A percentile compares a stretch with the other conserved stretches of the same genome.
Evolutionary conservation across 208 protist species (phyloP).

Genomic region (Acanthamoeba triangularis): DNA sequence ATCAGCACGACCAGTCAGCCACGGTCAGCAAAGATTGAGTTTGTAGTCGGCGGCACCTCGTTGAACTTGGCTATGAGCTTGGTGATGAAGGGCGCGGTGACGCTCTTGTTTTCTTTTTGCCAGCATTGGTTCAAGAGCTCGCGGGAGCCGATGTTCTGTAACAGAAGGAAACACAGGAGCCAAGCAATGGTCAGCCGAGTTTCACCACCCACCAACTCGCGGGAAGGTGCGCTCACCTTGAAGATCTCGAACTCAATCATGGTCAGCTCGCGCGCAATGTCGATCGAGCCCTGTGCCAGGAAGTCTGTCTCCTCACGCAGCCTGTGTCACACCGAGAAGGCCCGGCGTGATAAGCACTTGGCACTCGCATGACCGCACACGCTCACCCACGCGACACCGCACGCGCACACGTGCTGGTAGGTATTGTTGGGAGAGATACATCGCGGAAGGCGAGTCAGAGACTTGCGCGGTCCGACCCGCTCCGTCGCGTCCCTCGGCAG

Average conservation of each 20-base stretch:
- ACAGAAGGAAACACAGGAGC: not conserved
- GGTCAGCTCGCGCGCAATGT: slow-evolving; percentile 22
- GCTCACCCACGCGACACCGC: too few relatives aligned
- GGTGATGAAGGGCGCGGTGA: not conserved
- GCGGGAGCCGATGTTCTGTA: not conserved
- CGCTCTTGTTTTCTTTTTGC: slow-evolving; percentile 37
- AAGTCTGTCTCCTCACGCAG: not conserved
- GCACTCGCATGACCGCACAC: too few relatives aligned
- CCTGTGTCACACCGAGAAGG: too few relatives aligned
- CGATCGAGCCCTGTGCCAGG: not conserved
- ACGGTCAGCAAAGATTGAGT: too few relatives aligned
- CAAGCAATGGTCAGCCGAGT: too few relatives aligned
- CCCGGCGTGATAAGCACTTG: too few relatives aligned
- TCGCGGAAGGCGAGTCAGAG: not conserved
- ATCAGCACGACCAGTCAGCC: too few relatives aligned
- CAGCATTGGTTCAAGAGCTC: slow-evolving; percentile 6
- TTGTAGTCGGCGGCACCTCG: not conserved
- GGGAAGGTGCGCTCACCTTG: not conserved
- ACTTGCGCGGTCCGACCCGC: not conserved
- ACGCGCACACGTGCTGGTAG: too few relatives aligned
- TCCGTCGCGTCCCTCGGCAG: too few relatives aligned
- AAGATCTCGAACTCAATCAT: slow-evolving; percentile 31
- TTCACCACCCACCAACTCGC: not conserved
- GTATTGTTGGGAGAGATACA: too few relatives aligned
- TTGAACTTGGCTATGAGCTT: slow-evolving; percentile 60